Conservation (phyloP, 495 filamentous ascomycete species). For the Copromyces sp. region DNA sequence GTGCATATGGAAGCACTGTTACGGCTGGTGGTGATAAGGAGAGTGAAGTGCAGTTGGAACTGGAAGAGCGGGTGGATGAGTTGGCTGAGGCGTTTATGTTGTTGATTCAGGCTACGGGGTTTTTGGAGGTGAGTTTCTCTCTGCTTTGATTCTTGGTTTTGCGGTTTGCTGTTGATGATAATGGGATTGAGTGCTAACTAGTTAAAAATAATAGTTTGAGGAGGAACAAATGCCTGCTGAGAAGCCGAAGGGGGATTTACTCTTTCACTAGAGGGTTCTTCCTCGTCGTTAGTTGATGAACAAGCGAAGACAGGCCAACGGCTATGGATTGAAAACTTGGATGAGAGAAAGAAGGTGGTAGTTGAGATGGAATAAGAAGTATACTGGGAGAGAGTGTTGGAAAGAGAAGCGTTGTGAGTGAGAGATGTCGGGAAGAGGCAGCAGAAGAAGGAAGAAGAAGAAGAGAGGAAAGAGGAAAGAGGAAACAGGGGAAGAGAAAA, state of each 20-base stretch:
- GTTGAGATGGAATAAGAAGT: neutral
- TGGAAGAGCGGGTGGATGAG: constrained; percentile 41
- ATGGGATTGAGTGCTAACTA: constrained; percentile 10
- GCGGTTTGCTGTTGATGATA: neutral
- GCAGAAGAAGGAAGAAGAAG: neutral
- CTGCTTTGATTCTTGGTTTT: neutral
- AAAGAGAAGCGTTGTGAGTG: neutral
- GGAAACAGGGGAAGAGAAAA: neutral
- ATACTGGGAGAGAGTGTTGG: neutral
- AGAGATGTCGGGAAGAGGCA: neutral
- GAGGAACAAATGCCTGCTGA: constrained; percentile 23
- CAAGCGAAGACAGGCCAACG: neutral
- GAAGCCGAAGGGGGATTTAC: constrained; percentile 6
- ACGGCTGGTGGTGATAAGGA: constrained; percentile 7
- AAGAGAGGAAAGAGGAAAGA: neutral
- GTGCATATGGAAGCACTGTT: neutral
- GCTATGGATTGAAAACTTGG: neutral
- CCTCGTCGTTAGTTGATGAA: neutral
- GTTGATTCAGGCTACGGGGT: constrained; percentile 47
- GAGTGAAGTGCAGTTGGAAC: constrained; percentile 18
- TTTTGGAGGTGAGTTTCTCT: constrained; percentile 43
- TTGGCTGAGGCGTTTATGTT: constrained; percentile 48
- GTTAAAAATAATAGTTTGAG: constrained; percentile 27
- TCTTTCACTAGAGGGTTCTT: neutral
- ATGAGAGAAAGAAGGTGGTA: neutral